Conservation (phyloP, 768 basidiomycete species). For the Amanita pseudoporphyria region DNA sequence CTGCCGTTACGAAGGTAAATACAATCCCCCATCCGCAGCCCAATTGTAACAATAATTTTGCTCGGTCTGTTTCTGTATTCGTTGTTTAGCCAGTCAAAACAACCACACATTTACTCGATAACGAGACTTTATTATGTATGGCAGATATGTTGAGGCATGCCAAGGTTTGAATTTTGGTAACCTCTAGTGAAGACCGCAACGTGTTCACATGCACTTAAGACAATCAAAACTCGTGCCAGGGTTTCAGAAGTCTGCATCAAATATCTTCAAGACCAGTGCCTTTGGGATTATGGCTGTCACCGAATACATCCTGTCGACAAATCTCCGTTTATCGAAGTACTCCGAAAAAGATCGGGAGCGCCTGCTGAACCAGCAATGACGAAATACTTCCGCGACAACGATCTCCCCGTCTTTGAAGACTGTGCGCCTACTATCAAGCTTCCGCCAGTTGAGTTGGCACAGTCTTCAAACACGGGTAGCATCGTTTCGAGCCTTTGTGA, state of each 20-base stretch:
- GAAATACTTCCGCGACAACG: background rate
- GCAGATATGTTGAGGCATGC: background rate
- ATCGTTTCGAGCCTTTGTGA: too few relatives aligned
- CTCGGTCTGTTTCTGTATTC: background rate
- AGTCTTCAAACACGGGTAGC: too few relatives aligned
- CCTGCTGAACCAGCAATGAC: background rate
- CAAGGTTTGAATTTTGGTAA: background rate
- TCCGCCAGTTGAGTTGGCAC: background rate
- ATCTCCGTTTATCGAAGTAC: background rate
- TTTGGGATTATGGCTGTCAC: constrained; percentile 12
- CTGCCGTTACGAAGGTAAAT: too few relatives aligned
- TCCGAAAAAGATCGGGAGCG: background rate
- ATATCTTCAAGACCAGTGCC: constrained; percentile 19
- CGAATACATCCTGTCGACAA: constrained; percentile 23
- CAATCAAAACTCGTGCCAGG: constrained; percentile 18
- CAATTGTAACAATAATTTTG: background rate
- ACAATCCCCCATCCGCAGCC: background rate
- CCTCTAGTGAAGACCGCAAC: background rate
- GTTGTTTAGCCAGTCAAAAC: background rate
- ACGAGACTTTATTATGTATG: background rate
- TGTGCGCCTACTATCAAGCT: background rate
- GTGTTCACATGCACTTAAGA: constrained; percentile 13
- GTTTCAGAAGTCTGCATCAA: constrained; percentile 22
- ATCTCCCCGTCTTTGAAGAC: background rate
- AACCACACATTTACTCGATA: too few relatives aligned